phyloP scores from a whole-genome alignment of 306 rosid species.

The Vachellia collinsii region DNA sequence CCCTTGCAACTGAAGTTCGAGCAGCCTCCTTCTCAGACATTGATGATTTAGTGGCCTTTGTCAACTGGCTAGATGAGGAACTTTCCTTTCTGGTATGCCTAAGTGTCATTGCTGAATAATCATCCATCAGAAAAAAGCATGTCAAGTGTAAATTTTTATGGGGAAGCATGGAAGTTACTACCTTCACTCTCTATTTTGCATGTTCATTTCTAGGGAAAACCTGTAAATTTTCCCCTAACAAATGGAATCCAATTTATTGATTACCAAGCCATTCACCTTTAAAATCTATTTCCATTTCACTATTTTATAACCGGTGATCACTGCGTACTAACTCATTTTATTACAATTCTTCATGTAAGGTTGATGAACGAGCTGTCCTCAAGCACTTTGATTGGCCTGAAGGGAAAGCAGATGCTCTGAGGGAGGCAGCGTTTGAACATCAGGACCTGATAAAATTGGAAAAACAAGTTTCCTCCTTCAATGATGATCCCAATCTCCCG shows the following conservation, averaged over 20 bases:
- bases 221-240: background rate
- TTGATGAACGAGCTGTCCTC: slow-evolving; percentile 96
- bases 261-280: slow-evolving; percentile 1
- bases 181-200: background rate
- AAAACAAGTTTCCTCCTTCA: slow-evolving; percentile 77
- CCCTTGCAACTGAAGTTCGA: slow-evolving; percentile 94
- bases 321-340: slow-evolving; percentile 28
- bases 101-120: slow-evolving; percentile 14
- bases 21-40: slow-evolving; percentile 78
- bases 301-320: background rate
- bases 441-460: slow-evolving; percentile 92
- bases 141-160: slow-evolving; percentile 14
- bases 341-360: slow-evolving; percentile 53
- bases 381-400: slow-evolving; percentile 99
- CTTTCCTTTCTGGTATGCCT: slow-evolving; percentile 48
- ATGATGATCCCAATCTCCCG: slow-evolving; percentile 79
- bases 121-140: background rate
- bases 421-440: slow-evolving; percentile 97
- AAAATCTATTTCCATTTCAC: slow-evolving; percentile 15
- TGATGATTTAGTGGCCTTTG: slow-evolving; percentile 82
- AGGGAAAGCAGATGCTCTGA: slow-evolving; percentile 97
- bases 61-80: slow-evolving; percentile 98
- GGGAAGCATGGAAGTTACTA: slow-evolving; percentile 13
- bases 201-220: background rate
- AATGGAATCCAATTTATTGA: slow-evolving; percentile 5